Base-by-base conservation (phyloP, 345 rosid species). In the Euphorbia tirucalli region DNA sequence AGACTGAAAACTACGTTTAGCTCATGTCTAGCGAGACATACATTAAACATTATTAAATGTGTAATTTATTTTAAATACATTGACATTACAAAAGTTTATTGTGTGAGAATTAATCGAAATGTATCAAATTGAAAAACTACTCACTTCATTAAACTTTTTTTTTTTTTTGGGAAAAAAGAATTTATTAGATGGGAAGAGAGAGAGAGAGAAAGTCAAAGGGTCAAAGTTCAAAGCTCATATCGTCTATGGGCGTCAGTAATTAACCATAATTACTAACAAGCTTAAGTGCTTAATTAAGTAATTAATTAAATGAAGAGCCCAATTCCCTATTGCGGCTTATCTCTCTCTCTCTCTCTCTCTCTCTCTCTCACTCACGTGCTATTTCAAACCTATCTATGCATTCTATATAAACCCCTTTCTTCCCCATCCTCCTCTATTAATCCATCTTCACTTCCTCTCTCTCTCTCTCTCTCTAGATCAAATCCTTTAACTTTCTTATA, bases 361-460 rank as follows among this genome's bases (percentile, higher is more conserved):
- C 63, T 49, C 28, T 61, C 59, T 79, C 32, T 68, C 70, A 32
- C 70, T 55, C 85, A 70, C 78, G 64, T 75, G 79, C 71, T 41
- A 27, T 11, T 75, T 77, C 76, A 77, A 69, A 75, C 71, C 77
- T 59, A 44, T 79, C 80, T 57, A 15, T 14, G 27, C 69, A 24
- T 1, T 78, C 78, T 83, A 78, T 82, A 79, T 70, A 86, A 65
- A 3, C 65, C 71, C 79, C 80, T 69, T n/a, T 71, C 81, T 74
- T 81, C 80, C 83, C 76, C 66, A 60, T 76, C 84, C 77, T 66
- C 83, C 70, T 75, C 80, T 80, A 80, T 74, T 80, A 81, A 79
- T 80, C 79, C 80, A 77, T 54, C 65, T 57, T 46, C 14, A 46
- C 2, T 46, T 21, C 71, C 76, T 76, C 83, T 78, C 77, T 77